phyloP scores from a whole-genome alignment of 129 eudicot genomes.

The Artemisia argyi region DNA sequence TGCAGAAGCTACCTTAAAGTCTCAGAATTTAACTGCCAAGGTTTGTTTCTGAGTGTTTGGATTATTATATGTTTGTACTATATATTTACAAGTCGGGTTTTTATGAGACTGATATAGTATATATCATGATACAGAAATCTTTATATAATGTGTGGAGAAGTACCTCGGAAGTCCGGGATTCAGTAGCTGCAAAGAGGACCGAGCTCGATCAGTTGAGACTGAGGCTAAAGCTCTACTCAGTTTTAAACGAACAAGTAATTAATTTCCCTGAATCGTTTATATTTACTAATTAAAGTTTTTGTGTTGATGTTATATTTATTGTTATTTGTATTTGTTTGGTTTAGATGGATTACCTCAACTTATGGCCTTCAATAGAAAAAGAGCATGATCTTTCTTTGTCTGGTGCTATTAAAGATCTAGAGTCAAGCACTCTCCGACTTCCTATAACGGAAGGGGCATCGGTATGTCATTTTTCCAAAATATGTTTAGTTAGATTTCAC shows the following conservation, averaged over 20 bases:
- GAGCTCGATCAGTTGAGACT: conserved; percentile 60
- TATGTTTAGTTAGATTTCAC: background rate
- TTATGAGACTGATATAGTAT: no score
- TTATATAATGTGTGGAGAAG: conserved; percentile 71
- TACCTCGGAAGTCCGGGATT: conserved; percentile 56
- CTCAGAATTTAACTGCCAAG: conserved; percentile 63
- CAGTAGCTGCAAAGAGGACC: conserved; percentile 57
- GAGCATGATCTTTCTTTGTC: conserved; percentile 57
- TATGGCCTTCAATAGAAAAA: conserved; percentile 70
- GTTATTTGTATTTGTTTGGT: conserved; percentile 7
- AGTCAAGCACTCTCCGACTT: conserved; percentile 83
- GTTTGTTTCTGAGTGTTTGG: conserved; percentile 38
- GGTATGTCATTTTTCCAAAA: conserved; percentile 41
- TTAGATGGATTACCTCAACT: conserved; percentile 67
- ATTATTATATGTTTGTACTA: conserved; percentile 1
- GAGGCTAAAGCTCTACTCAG: conserved; percentile 52
- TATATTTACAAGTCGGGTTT: background rate
- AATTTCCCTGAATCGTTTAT: background rate
- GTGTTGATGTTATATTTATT: background rate
- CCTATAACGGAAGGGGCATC: conserved; percentile 80
- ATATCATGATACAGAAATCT: conserved; percentile 51
- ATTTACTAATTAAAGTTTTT: background rate
- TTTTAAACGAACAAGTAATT: conserved; percentile 71
- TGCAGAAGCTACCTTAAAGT: conserved; percentile 44
- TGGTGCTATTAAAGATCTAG: conserved; percentile 67